Base-by-base conservation (phyloP, 2,329 filamentous ascomycete species). In the Colletotrichum euphorbiae region DNA sequence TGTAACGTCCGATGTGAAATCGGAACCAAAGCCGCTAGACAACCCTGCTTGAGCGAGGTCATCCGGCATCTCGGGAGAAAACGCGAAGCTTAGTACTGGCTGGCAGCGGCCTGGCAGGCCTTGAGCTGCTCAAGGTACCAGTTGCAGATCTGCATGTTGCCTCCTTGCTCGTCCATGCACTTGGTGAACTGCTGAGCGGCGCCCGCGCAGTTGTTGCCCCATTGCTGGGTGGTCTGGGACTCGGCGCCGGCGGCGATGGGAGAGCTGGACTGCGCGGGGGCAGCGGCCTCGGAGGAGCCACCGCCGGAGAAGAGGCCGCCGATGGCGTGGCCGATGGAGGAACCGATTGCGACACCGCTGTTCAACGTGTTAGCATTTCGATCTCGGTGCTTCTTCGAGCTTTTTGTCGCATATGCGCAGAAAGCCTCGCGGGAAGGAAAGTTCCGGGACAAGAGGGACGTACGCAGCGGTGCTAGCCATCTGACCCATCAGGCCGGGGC, bases 121-220 rank as follows among this genome's bases (percentile, higher is more conserved):
- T 94, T 95, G 81, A 99, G 86, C 88, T 99, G 95, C 80, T 99
- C 96, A 75, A 99, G 84, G 81, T 99, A 99, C 94, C 95, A 99
- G 73, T 92, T 92, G 84, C 96, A 99, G 78, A 98, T 97, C 78
- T 91, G 91, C 91, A 99, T 90, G 83, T 96, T 94, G 74, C 96
- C 96, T 78, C 90, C 85, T 81, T 99, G 92, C 77, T 98, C 93
- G 80, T 98, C 94, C 91, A 99, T 91, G 87, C 96, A 99, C 84
- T 91, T 91, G 76, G 93, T 94, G 87, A 99, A 98, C 82, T 88
- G 89, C 81, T 90, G 89, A 62, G 94, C 90, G 74, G 96, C 93
- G 62, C 85, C 88, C 71, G 89, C 89, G 83, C 96, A 99, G 79
- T 91, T 92, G 80, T 82, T 86, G 71, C 75, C 73, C 70, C 75